Base-by-base conservation (phyloP, 495 filamentous ascomycete genomes). In the Neurospora pannonica region DNA sequence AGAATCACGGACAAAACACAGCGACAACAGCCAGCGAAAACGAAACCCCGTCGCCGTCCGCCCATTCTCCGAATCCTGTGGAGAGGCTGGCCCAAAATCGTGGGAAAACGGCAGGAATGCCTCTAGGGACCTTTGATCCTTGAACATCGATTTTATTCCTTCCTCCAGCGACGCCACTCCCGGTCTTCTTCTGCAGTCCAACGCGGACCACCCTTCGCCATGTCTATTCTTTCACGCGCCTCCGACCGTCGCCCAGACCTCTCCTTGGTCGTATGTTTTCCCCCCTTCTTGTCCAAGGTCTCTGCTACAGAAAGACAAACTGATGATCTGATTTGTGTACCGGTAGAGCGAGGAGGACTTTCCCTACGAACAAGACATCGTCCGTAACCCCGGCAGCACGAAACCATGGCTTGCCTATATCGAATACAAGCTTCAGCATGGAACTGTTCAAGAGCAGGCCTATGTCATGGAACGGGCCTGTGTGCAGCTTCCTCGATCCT, bases 391-490 rank as follows among this genome's bases (percentile, higher is more conserved):
- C 9, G 92, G 91, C 77, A 96, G 89, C 80, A 90, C 95, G 76
- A 97, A 96, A 83, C 95, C 96, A 81, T 99, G 97, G 97, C 87
- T 98, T 72, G 90, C 92, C 73, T 99, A 99, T 79, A 92, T 95
- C 82, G 92, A 95, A 77, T 93, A 92, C 87, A 98, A 98, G 84
- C 81, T 91, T 77, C 92, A 94, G 77, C 90, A 95, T 87, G 95
- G 94, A 77, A 93, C 88, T 38, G 82, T 94, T 71, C 92, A 94
- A 46, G 95, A 98, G 83, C 95, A 97, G 82, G 93, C 94, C 70
- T 99, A 97, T 84, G 92, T 97, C 8, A 91, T 97, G 85, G 97
- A 99, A 84, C 88, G 97, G 75, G 95, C 97, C 40, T 97, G 94
- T 80, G 86, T 89, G 76, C 90, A 95, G 76, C 88, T 98, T 38